phyloP scores from a whole-genome alignment of 208 protist genomes.

The Lotmaria passim region DNA sequence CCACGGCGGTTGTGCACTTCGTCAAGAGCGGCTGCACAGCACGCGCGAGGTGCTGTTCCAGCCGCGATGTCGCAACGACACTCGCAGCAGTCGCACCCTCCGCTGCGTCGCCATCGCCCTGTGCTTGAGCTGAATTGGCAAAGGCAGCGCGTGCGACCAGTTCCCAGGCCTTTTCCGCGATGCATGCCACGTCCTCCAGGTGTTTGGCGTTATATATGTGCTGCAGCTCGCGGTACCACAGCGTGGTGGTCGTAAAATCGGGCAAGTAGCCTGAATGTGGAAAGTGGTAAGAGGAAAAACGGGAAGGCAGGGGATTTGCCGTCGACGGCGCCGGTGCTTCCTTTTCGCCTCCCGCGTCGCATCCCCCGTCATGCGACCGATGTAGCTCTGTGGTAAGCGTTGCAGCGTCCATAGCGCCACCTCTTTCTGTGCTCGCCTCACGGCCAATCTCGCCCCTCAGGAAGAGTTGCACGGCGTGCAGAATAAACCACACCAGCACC shows the following conservation, averaged over 20 bases:
- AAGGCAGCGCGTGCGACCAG: not conserved
- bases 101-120: not conserved
- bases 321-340: not conserved
- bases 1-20: constrained; percentile 8
- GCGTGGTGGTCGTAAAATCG: constrained; percentile 96
- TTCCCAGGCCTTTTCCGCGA: constrained; percentile 33
- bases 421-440: not conserved
- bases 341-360: not conserved
- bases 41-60: not conserved
- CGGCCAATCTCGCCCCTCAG: constrained; percentile 11
- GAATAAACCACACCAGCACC: constrained; percentile 42
- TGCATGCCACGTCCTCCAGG: constrained; percentile 45
- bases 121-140: not conserved
- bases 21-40: constrained; percentile 16
- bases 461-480: constrained; percentile 29
- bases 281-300: constrained; percentile 28
- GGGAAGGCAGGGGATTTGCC: not conserved
- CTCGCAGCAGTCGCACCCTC: not conserved
- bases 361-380: too few species aligned
- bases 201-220: constrained; percentile 73
- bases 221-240: constrained; percentile 92
- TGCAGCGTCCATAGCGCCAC: too few species aligned
- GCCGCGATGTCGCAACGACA: not conserved
- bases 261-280: constrained; percentile 92
- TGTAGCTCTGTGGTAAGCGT: too few species aligned